Conservation (phyloP, 1,139 yeast genomes). For the Pichia norvegensis region DNA sequence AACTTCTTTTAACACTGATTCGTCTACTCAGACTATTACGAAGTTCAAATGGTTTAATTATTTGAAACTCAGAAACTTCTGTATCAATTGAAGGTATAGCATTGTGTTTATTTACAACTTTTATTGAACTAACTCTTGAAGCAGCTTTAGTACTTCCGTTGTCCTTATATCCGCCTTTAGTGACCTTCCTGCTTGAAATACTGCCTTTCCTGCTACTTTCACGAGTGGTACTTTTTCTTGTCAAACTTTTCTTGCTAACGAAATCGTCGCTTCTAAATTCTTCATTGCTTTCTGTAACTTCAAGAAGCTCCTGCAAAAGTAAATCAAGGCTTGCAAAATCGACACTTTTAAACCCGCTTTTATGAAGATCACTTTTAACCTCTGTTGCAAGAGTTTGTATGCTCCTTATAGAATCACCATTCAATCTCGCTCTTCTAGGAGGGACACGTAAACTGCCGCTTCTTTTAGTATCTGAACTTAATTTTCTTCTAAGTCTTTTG, state of each 20-base stretch:
- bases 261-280: not conserved
- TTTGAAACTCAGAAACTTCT: not conserved
- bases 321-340: constrained; percentile 10
- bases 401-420: constrained; percentile 2
- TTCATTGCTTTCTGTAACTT: not conserved
- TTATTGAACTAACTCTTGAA: not conserved
- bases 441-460: not conserved
- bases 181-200: not conserved
- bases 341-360: constrained; percentile 7
- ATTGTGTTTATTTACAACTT: not conserved
- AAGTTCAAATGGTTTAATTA: constrained; percentile 4
- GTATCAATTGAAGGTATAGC: not conserved
- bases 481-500: constrained; percentile 7
- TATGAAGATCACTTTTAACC: not conserved
- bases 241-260: not conserved
- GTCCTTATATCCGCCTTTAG: not conserved
- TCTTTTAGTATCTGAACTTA: not conserved
- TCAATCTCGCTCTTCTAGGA: not conserved
- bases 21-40: not conserved
- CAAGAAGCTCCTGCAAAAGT: constrained; percentile 7
- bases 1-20: not conserved
- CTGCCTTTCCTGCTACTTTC: not conserved
- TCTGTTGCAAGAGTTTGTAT: constrained; percentile 8
- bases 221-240: not conserved
- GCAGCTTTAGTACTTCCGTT: not conserved